Percentiles rank a stretch among this genome's conserved stretches.
Conservation (phyloP, 306 rosid genomes). For the Chamaecrista fasciculata region DNA sequence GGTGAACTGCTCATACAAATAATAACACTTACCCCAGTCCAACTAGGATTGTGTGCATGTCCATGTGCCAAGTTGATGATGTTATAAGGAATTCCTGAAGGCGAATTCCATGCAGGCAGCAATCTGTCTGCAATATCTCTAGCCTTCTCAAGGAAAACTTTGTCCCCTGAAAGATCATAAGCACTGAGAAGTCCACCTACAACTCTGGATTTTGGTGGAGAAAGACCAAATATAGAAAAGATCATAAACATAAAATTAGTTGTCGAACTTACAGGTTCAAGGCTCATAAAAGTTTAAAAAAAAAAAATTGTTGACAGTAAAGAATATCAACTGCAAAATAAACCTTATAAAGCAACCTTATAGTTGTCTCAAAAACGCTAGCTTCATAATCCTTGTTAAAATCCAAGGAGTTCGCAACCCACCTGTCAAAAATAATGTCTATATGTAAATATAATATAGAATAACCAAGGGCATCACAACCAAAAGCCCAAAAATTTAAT, state of each 20-base stretch:
- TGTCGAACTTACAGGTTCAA: constrained; percentile 16
- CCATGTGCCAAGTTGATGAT: constrained; percentile 85
- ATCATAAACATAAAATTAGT: constrained; percentile 17
- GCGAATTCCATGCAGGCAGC: constrained; percentile 96
- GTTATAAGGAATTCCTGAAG: constrained; percentile 92
- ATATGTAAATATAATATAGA: constrained; percentile 17
- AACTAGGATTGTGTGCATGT: constrained; percentile 74
- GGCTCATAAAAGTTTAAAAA: constrained; percentile 23
- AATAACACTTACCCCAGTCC: constrained; percentile 82
- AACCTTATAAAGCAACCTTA: constrained; percentile 96
- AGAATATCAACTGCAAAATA: constrained; percentile 58
- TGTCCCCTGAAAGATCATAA: constrained; percentile 90
- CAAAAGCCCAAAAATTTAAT: constrained; percentile 9
- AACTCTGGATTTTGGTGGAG: constrained; percentile 64
- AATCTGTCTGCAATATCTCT: constrained; percentile 91
- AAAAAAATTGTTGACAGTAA: constrained; percentile 19
- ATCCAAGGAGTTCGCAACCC: constrained; percentile 84
- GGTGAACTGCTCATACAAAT: constrained; percentile 18
- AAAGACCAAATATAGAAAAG: constrained; percentile 21
- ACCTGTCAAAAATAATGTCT: constrained; percentile 57
- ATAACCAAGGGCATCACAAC: constrained; percentile 19
- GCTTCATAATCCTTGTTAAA: constrained; percentile 95
- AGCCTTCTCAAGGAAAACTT: constrained; percentile 86
- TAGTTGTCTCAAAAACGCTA: constrained; percentile 99
- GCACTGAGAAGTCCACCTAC: constrained; percentile 99